These are phyloP conservation scores for Kregervanrija fluxuum DNA, from an alignment of 805 yeast species.

Conservation along the genomic window DNA sequence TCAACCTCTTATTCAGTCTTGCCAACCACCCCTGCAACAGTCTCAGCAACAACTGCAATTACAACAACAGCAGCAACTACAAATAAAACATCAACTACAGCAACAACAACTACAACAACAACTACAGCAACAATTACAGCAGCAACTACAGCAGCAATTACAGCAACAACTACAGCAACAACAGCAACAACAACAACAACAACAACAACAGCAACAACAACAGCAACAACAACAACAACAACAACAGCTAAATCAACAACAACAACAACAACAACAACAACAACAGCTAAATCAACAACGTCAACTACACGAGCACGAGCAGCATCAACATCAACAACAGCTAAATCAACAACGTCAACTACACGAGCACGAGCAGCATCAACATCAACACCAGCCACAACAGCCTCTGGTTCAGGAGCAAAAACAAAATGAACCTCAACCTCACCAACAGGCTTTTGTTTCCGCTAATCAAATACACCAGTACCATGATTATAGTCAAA, in stretches of 20 bases:
- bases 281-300: slow-evolving; percentile 3
- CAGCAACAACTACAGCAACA: slow-evolving; percentile 2
- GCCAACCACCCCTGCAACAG: background rate
- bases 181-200: slow-evolving; percentile 9
- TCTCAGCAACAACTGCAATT: background rate
- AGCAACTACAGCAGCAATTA: background rate
- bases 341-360: background rate
- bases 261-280: slow-evolving; percentile 6
- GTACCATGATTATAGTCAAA: too few relatives aligned
- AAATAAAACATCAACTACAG: background rate
- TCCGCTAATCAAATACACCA: too few relatives aligned
- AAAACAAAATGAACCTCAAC: too few relatives aligned
- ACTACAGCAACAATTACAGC: background rate
- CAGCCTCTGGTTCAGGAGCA: too few relatives aligned
- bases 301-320: slow-evolving; percentile 1
- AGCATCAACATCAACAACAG: slow-evolving; percentile 7
- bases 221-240: slow-evolving; percentile 8
- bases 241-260: slow-evolving; percentile 4
- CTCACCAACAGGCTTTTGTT: too few relatives aligned
- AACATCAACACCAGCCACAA: too few relatives aligned
- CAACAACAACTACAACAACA: background rate
- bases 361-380: too few relatives aligned
- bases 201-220: slow-evolving; percentile 9
- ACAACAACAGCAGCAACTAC: background rate
- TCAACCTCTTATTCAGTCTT: slow-evolving; percentile 1